Evolutionary conservation across 768 basidiomycete species (phyloP).

Genomic region (Pleurotus eryngii): DNA sequence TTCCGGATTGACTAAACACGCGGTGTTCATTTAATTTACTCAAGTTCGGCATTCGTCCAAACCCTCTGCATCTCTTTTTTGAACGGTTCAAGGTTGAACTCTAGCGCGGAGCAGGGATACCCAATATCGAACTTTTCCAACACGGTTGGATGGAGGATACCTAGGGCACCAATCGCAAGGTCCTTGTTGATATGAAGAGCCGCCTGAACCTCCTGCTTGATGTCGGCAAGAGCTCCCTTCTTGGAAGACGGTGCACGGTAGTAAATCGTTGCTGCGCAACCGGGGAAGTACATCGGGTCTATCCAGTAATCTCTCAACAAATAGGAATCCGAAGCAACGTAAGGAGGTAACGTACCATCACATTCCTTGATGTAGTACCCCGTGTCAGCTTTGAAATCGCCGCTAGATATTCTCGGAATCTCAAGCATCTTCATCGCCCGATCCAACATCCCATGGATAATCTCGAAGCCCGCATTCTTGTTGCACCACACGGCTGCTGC

Average conservation of each 20-base stretch:
- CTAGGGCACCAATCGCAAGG: constrained; percentile 80
- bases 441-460: constrained; percentile 93
- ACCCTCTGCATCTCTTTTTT: constrained; percentile 63
- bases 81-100: constrained; percentile 95
- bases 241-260: constrained; percentile 61
- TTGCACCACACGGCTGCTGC: constrained; percentile 95
- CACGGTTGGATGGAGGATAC: constrained; percentile 90
- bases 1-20: constrained; percentile 6
- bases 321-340: background rate
- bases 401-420: constrained; percentile 69
- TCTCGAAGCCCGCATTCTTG: constrained; percentile 94
- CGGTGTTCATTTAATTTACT: constrained; percentile 23
- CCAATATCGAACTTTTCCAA: constrained; percentile 91
- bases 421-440: constrained; percentile 96
- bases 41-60: constrained; percentile 46
- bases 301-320: constrained; percentile 4
- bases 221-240: constrained; percentile 25
- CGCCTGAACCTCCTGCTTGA: constrained; percentile 45
- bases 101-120: constrained; percentile 92
- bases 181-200: constrained; percentile 48
- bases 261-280: constrained; percentile 88
- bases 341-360: constrained; percentile 54
- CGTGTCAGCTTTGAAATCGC: constrained; percentile 49
- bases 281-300: constrained; percentile 96
- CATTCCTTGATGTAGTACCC: constrained; percentile 94